A percentile compares a stretch with the other conserved stretches of the same genome.
These are phyloP conservation scores for Chaetomidium leptoderma DNA, from an alignment of 495 filamentous ascomycete species.

Conservation along the genomic window DNA sequence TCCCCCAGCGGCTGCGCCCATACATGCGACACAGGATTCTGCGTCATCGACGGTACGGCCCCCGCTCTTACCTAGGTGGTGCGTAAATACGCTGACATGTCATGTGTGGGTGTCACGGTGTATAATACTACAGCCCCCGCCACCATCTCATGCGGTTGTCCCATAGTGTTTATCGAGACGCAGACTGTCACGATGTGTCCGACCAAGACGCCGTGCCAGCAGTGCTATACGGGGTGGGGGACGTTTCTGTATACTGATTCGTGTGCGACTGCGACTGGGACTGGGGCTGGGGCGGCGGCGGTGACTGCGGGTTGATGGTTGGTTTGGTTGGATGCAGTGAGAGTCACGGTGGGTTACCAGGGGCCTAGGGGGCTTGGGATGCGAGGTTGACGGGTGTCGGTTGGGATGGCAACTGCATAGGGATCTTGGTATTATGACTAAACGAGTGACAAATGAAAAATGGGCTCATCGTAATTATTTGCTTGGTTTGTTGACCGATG, in stretches of 20 bases:
- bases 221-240: slow-evolving; percentile 29
- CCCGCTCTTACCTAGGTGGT: not conserved
- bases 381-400: too few species aligned
- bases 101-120: too few species aligned
- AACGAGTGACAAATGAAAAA: too few species aligned
- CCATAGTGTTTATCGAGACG: slow-evolving; percentile 16
- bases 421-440: too few species aligned
- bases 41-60: slow-evolving; percentile 23
- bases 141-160: slow-evolving; percentile 24
- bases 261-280: slow-evolving; percentile 8
- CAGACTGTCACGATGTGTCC: slow-evolving; percentile 24
- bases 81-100: too few species aligned
- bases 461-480: too few species aligned
- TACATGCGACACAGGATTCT: slow-evolving; percentile 23
- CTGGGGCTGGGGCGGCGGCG: not conserved
- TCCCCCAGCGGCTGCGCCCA: slow-evolving; percentile 24
- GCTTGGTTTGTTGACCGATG: too few species aligned
- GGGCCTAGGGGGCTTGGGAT: too few species aligned
- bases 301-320: not conserved
- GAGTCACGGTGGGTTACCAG: not conserved
- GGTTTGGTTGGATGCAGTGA: too few species aligned
- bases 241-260: slow-evolving; percentile 17
- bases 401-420: too few species aligned
- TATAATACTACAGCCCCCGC: slow-evolving; percentile 13
- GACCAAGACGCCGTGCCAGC: slow-evolving; percentile 24